Conservation (phyloP, 2,329 filamentous ascomycete species). For the Zymoseptoria crescenta region DNA sequence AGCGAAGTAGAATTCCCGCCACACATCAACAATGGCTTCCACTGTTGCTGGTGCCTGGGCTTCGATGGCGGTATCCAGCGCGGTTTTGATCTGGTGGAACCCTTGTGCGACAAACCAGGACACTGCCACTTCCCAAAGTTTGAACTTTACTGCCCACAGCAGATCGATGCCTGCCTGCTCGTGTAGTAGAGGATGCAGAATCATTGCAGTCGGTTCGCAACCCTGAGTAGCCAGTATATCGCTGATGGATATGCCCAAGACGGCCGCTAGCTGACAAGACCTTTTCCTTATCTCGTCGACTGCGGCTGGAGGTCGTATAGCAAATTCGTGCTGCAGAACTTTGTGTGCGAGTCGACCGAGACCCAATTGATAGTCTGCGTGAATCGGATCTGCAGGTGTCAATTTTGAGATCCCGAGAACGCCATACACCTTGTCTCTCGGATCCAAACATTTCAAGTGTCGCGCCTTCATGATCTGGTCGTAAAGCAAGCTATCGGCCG, state of each 20-base stretch:
- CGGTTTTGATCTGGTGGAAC: background rate
- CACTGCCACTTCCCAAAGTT: background rate
- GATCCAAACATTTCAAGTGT: constrained; percentile 1
- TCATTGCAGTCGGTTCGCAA: background rate
- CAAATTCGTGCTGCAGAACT: background rate
- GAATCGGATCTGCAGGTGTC: background rate
- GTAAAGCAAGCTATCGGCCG: background rate
- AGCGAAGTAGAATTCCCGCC: background rate
- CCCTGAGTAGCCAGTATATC: background rate
- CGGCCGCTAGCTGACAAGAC: background rate
- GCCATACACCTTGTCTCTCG: constrained; percentile 3
- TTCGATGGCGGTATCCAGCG: background rate
- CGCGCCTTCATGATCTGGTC: background rate
- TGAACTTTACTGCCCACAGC: background rate
- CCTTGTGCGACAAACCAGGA: background rate
- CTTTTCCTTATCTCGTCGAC: background rate
- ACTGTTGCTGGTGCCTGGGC: background rate
- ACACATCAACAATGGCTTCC: background rate
- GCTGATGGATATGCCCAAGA: background rate
- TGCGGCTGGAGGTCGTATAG: background rate
- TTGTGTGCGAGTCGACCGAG: background rate
- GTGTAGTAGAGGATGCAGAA: background rate
- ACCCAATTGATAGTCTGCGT: background rate
- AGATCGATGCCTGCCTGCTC: background rate
- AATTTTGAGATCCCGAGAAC: constrained; percentile 1